phyloP scores from a whole-genome alignment of 805 yeast species.

The Candida broadrunensis region DNA sequence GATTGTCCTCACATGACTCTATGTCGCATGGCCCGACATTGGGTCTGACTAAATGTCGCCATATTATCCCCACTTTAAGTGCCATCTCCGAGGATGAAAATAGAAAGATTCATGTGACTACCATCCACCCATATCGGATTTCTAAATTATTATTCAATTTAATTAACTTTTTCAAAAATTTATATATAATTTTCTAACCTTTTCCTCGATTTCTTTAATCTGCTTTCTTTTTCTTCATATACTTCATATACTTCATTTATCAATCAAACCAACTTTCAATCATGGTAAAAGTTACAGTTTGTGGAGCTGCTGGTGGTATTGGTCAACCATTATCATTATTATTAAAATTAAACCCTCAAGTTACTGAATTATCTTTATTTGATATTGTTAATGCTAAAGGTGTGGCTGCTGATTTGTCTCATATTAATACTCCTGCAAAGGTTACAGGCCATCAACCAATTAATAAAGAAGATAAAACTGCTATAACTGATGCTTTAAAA shows the following conservation, averaged over 20 bases:
- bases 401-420: slow-evolving; percentile 46
- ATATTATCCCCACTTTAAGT: no score
- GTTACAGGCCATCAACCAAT: slow-evolving; percentile 42
- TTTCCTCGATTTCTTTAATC: neutral
- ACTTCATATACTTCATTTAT: neutral
- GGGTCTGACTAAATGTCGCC: no score
- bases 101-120: neutral
- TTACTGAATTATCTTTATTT: slow-evolving; percentile 37
- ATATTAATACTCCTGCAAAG: slow-evolving; percentile 37
- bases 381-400: slow-evolving; percentile 46
- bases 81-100: neutral
- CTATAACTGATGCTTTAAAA: slow-evolving; percentile 34
- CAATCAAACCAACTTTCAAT: neutral
- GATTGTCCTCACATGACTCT: no score
- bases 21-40: no score
- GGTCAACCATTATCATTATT: slow-evolving; percentile 46
- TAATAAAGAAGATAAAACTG: slow-evolving; percentile 33
- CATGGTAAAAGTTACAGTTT: slow-evolving; percentile 46
- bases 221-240: neutral
- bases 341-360: slow-evolving; percentile 37
- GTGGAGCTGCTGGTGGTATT: slow-evolving; percentile 50
- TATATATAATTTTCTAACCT: neutral
- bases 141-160: no score
- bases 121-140: neutral
- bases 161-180: no score